phyloP scores from a whole-genome alignment of 257 asterid genomes.

The Rehmannia glutinosa region DNA sequence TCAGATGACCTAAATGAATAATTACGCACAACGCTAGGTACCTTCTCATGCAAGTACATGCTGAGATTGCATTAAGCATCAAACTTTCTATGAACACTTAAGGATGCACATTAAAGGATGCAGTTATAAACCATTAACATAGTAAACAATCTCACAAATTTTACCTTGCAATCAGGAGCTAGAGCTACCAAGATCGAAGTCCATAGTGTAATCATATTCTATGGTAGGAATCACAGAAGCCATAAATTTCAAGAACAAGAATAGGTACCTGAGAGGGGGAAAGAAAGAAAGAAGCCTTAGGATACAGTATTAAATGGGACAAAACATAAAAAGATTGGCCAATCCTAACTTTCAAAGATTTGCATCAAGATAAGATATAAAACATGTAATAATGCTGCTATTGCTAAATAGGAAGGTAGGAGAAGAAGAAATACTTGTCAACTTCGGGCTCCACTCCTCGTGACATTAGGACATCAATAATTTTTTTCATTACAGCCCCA shows the following conservation, averaged over 20 bases:
- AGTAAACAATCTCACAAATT: not conserved
- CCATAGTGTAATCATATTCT: constrained; percentile 95
- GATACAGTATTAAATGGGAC: not conserved
- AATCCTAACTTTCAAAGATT: not conserved
- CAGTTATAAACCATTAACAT: not conserved
- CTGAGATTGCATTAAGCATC: not conserved
- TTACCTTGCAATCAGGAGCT: constrained; percentile 47
- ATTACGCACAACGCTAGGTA: not conserved
- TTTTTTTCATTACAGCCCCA: constrained; percentile 99
- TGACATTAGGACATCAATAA: constrained; percentile 89
- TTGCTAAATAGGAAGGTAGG: constrained; percentile 4
- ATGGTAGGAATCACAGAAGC: constrained; percentile 93
- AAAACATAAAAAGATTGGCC: not conserved
- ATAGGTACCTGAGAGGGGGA: constrained; percentile 42
- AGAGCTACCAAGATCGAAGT: constrained; percentile 91
- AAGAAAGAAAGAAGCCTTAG: not conserved
- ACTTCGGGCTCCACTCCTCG: constrained; percentile 98
- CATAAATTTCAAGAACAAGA: constrained; percentile 63
- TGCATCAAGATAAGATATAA: not conserved
- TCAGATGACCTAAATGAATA: not conserved
- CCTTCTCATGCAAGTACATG: not conserved
- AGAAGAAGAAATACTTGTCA: constrained; percentile 58
- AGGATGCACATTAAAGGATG: not conserved
- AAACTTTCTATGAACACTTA: not conserved
- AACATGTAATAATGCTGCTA: not conserved